Percentiles rank a stretch among this genome's conserved stretches.
Conservation (phyloP, 1,139 yeast genomes). For the Lodderomyces oxycetoniae region DNA sequence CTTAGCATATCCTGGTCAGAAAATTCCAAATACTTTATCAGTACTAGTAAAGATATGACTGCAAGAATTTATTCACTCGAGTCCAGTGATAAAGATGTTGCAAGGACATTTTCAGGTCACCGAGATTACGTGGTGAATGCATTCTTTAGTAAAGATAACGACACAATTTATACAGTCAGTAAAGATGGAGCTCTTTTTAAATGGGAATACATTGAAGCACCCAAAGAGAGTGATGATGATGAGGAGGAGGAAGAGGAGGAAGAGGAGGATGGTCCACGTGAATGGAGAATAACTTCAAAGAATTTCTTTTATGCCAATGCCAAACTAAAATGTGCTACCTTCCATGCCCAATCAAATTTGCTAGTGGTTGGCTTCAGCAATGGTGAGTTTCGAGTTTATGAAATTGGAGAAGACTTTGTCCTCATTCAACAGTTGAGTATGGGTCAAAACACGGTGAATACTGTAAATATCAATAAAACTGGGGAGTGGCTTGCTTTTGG, state of each 20-base stretch:
- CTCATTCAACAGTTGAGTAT: conserved; percentile 82
- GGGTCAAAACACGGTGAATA: conserved; percentile 87
- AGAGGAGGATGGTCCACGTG: conserved; percentile 18
- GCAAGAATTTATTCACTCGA: conserved; percentile 79
- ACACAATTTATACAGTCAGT: conserved; percentile 82
- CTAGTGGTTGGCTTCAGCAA: conserved; percentile 85
- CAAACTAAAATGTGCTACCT: conserved; percentile 74
- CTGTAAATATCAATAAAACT: conserved; percentile 69
- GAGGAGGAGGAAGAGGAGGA: conserved; percentile 29
- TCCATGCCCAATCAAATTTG: conserved; percentile 67
- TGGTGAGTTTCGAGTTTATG: conserved; percentile 93
- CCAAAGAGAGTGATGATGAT: conserved; percentile 33
- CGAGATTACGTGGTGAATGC: conserved; percentile 84
- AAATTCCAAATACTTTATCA: conserved; percentile 81
- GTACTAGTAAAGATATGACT: conserved; percentile 88
- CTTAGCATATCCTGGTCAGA: conserved; percentile 80
- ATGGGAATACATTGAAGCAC: conserved; percentile 76
- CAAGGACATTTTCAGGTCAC: conserved; percentile 88
- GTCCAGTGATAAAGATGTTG: conserved; percentile 71
- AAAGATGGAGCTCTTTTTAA: conserved; percentile 91
- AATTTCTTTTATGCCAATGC: conserved; percentile 72
- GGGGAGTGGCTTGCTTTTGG: conserved; percentile 99
- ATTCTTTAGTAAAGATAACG: conserved; percentile 81
- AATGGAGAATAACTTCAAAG: conserved; percentile 83
- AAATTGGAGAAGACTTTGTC: conserved; percentile 62